Base-by-base conservation (phyloP, 352 stramenopile genomes). In the Pythium dissotocum region DNA sequence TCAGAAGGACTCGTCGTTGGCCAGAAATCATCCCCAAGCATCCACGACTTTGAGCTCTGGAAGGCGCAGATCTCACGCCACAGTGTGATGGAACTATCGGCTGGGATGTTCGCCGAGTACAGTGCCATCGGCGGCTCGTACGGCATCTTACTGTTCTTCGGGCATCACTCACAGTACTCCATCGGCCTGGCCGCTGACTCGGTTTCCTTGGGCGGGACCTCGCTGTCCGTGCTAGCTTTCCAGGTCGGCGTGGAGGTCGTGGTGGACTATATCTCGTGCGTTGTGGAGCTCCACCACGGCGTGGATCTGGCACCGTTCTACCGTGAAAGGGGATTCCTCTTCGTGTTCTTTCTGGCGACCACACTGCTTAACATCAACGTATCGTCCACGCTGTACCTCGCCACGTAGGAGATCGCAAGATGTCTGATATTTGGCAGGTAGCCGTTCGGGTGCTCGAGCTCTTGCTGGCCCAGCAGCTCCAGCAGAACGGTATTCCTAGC, bases 61-160 rank as follows among this genome's bases (percentile, higher is more conserved):
- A 30, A 58, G 35, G 35, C 21, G 0, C 78, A 79, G 32, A 12
- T 82, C 44, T 21, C 63, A 13, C 60, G 63, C 16, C 64, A 72
- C 21, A 68, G 81, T 32, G 58, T 59, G 4, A 65, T 58, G 1
- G 76, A 83, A 36, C 58, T 79, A 16, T 75, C 69, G 7, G 73
- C 70, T 10, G 74, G 77, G 53, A 83, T 83, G 76, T 82, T 78
- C 51, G 74, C 72, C 24, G 78, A 86, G 40, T 86, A 82, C 53
- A 56, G 82, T 13, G 76, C 74, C 2, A 78, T 86, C 58, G 69
- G 74, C 28, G 82, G 74, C 49, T 82, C 74, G 1, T 76, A 66
- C 26, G 66, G 59, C 18, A 76, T 83, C 21, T 24, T 76, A 1
- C 69, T 76, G 18, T 66, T 82, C 33, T 80, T 73, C 30, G 63